These are phyloP conservation scores for Carpinus viminea DNA, from an alignment of 306 rosid species.

Conservation along the genomic window DNA sequence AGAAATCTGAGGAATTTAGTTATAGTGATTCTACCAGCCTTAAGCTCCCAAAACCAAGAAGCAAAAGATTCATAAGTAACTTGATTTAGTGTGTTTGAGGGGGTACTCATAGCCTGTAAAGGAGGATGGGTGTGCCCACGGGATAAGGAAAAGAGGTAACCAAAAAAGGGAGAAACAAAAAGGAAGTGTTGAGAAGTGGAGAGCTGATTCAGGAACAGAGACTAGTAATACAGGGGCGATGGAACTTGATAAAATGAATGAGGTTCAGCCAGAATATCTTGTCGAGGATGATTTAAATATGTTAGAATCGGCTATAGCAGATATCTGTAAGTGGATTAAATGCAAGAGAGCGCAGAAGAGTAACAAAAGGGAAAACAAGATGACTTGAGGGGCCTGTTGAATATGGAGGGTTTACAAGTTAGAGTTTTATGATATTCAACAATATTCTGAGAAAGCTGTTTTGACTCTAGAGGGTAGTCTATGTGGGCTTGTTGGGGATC, in stretches of 20 bases:
- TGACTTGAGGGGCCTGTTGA: not conserved
- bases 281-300: not conserved
- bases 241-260: not conserved
- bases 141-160: not conserved
- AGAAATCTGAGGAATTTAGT: not conserved
- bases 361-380: not conserved
- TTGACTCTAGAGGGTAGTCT: not conserved
- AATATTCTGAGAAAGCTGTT: not conserved
- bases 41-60: not conserved
- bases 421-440: not conserved
- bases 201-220: not conserved
- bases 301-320: not conserved
- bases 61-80: not conserved
- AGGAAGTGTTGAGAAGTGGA: not conserved
- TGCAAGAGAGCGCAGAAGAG: not conserved
- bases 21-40: not conserved
- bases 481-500: not conserved
- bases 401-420: not conserved
- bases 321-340: not conserved
- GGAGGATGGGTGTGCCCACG: not conserved
- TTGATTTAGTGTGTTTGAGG: not conserved
- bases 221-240: not conserved
- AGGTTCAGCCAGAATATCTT: not conserved
- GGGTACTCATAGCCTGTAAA: not conserved
- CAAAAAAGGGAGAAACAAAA: not conserved